Evolutionary conservation across 441 rosid genomes (phyloP).

Genomic region (Populus hybrid): DNA sequence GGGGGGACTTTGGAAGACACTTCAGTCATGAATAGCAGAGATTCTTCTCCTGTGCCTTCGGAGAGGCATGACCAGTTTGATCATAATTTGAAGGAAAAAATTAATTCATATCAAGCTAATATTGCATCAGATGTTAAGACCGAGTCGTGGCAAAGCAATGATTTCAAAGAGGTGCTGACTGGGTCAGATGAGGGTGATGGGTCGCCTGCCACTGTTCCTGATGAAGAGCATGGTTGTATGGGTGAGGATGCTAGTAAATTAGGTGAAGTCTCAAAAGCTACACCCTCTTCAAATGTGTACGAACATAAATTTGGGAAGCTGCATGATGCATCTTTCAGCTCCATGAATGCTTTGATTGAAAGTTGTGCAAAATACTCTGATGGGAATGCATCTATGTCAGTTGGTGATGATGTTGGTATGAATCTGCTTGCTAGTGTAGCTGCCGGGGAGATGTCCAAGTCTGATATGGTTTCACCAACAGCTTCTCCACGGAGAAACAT

Average conservation of each 20-base stretch:
- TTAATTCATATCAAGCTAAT: constrained; percentile 38
- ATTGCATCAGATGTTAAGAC: constrained; percentile 38
- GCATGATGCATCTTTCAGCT: constrained; percentile 58
- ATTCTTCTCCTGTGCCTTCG: constrained; percentile 54
- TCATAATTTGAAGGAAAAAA: constrained; percentile 48
- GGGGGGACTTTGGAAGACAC: constrained; percentile 72
- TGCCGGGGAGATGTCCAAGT: constrained; percentile 81
- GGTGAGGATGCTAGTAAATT: constrained; percentile 44
- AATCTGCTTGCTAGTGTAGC: constrained; percentile 96
- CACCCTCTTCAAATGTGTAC: constrained; percentile 42
- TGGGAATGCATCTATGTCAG: constrained; percentile 41
- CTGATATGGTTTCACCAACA: constrained; percentile 52
- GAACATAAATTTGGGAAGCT: constrained; percentile 48
- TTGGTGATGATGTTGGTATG: constrained; percentile 94
- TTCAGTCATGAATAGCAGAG: constrained; percentile 51
- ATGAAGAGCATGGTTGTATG: constrained; percentile 37
- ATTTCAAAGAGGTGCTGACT: constrained; percentile 46
- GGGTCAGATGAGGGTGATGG: constrained; percentile 58
- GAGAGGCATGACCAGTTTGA: constrained; percentile 69
- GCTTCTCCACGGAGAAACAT: constrained; percentile 47
- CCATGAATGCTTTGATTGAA: constrained; percentile 88
- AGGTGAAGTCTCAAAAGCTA: constrained; percentile 40
- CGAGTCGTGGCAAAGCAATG: constrained; percentile 66
- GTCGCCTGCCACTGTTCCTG: constrained; percentile 40
- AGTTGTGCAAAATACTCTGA: constrained; percentile 80